phyloP scores from a whole-genome alignment of 441 rosid species.

The Erysimum pusillum region DNA sequence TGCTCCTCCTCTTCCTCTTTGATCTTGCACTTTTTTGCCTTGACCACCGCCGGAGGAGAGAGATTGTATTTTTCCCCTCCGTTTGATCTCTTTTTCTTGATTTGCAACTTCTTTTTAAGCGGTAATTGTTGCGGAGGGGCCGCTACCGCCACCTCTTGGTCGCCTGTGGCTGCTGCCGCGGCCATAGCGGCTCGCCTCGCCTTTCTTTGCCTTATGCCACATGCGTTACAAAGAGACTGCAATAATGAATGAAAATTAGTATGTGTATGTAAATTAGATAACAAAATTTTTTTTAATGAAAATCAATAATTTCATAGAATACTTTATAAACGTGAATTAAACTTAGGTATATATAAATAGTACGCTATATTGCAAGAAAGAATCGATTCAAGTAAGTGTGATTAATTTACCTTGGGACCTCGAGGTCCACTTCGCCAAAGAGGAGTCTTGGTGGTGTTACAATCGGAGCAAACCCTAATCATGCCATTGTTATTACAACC shows the following conservation, averaged over 20 bases:
- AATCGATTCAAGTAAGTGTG: neutral
- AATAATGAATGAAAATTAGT: constrained; percentile 8
- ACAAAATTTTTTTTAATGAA: neutral
- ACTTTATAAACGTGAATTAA: constrained; percentile 4
- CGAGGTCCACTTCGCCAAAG: constrained; percentile 97
- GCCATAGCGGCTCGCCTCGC: constrained; percentile 87
- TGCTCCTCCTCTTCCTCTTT: constrained; percentile 30
- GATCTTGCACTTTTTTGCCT: constrained; percentile 64
- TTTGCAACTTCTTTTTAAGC: constrained; percentile 52
- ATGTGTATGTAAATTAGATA: neutral
- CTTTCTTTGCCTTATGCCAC: constrained; percentile 95
- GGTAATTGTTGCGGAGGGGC: constrained; percentile 34
- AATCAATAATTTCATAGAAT: neutral
- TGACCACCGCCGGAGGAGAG: constrained; percentile 50
- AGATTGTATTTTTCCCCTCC: constrained; percentile 43
- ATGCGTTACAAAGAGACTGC: constrained; percentile 98
- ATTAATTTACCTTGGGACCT: constrained; percentile 85
- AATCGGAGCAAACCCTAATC: constrained; percentile 94
- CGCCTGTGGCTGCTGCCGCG: constrained; percentile 57
- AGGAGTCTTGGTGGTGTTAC: constrained; percentile 95
- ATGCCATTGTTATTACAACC: constrained; percentile 51
- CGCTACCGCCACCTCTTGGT: constrained; percentile 41
- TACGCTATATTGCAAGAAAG: constrained; percentile 2
- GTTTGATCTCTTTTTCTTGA: constrained; percentile 58
- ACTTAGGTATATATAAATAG: constrained; percentile 1